A percentile compares a stretch with the other conserved stretches of the same genome.
Evolutionary conservation across 139 green algal species (phyloP).

Genomic region (Chloropicon primus): DNA sequence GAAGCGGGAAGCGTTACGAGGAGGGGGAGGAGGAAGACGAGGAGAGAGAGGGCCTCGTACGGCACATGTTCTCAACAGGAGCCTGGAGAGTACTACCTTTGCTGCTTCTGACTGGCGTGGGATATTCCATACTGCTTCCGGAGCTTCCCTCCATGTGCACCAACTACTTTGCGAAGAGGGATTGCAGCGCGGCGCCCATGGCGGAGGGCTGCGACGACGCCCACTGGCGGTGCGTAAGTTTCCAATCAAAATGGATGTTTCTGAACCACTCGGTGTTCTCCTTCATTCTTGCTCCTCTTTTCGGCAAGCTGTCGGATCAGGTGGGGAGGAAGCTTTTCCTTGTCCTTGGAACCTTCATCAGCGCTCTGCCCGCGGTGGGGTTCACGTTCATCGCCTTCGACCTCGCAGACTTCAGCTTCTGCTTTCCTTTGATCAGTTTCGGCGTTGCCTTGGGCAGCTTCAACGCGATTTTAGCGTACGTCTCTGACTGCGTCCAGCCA

Average conservation of each 20-base stretch:
- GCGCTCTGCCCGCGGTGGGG: background rate
- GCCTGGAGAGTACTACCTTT: background rate
- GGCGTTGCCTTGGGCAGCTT: background rate
- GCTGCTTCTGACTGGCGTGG: background rate
- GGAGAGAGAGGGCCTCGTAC: background rate
- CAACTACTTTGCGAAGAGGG: too few relatives aligned
- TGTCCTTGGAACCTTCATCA: background rate
- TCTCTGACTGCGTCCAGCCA: background rate
- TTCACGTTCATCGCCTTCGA: background rate
- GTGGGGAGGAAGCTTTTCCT: background rate
- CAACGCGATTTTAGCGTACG: background rate
- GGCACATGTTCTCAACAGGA: background rate
- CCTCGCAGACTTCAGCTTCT: background rate
- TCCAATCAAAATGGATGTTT: background rate
- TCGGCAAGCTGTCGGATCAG: background rate
- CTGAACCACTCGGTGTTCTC: background rate
- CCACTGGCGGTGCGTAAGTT: background rate
- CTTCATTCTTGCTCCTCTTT: background rate
- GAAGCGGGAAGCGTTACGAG: too few relatives aligned
- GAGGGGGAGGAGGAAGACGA: background rate
- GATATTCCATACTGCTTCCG: background rate
- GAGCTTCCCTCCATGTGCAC: background rate
- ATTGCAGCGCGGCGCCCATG: too few relatives aligned
- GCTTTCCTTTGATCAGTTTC: background rate
- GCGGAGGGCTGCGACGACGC: background rate